Percentiles rank a stretch among this genome's conserved stretches.
Evolutionary conservation across 2,329 filamentous ascomycete genomes (phyloP).

Genomic region (Trichoderma koningii): DNA sequence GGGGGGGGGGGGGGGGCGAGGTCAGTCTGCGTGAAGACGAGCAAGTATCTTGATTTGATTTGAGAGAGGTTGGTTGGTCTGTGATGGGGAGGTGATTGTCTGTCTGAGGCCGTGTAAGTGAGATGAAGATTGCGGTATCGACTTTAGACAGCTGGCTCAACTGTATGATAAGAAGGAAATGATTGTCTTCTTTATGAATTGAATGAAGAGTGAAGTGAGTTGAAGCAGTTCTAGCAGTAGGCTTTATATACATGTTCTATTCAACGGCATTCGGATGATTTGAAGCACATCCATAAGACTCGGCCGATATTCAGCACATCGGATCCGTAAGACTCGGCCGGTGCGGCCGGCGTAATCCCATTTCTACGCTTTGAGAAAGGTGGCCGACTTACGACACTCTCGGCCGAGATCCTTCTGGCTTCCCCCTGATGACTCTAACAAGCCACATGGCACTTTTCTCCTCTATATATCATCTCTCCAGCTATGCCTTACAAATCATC

Average conservation of each 20-base stretch:
- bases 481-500: neutral
- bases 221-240: neutral
- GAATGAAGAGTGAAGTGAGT: no score
- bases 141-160: no score
- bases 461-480: neutral
- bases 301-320: constrained; percentile 32
- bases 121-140: neutral
- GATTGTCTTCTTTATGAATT: no score
- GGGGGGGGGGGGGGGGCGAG: no score
- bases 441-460: neutral
- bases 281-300: constrained; percentile 22
- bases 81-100: neutral
- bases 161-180: no score
- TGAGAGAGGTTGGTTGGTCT: neutral
- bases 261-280: neutral
- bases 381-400: neutral
- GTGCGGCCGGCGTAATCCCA: neutral
- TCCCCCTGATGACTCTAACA: neutral
- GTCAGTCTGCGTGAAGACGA: no score
- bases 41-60: no score
- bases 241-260: neutral
- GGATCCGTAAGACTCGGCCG: constrained; percentile 29
- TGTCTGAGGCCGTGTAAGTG: neutral
- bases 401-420: neutral
- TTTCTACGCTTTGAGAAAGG: neutral